These are phyloP conservation scores for Macadamia integrifolia DNA, from an alignment of 164 flowering plant genomes.

Conservation along the genomic window DNA sequence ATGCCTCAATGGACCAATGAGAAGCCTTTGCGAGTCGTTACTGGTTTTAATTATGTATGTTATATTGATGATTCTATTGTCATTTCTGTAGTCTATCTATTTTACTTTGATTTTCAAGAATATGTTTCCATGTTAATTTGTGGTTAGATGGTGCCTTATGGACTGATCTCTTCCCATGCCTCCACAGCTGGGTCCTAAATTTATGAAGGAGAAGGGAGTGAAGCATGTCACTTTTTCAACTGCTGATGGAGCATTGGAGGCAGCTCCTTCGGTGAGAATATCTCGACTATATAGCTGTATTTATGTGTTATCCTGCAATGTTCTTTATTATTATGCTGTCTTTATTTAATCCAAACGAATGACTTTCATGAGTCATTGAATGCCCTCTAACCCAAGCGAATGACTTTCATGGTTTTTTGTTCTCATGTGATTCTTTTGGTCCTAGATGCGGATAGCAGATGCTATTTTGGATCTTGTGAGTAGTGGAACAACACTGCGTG, in stretches of 20 bases:
- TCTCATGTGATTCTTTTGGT: conserved; percentile 8
- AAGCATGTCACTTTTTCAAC: conserved; percentile 79
- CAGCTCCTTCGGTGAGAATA: conserved; percentile 87
- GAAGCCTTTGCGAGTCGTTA: conserved; percentile 89
- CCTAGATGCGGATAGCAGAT: conserved; percentile 97
- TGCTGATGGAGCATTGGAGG: conserved; percentile 98
- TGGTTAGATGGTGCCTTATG: conserved; percentile 1
- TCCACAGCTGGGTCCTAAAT: conserved; percentile 79
- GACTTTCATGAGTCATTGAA: too few species aligned
- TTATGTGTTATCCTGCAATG: background rate
- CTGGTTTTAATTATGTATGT: conserved; percentile 85
- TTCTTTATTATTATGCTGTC: background rate
- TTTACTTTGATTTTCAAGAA: background rate
- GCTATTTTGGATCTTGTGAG: conserved; percentile 96
- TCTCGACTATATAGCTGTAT: background rate
- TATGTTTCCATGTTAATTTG: background rate
- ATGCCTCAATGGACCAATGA: conserved; percentile 98
- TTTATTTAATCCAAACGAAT: background rate
- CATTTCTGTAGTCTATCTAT: background rate
- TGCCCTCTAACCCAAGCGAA: too few species aligned
- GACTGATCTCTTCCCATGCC: conserved; percentile 1
- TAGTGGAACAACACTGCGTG: conserved; percentile 89
- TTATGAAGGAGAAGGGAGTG: conserved; percentile 76
- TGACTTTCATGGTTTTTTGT: background rate
- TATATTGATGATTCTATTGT: conserved; percentile 1